Base-by-base conservation (phyloP, 768 basidiomycete species). In the Ramaria rubella region DNA sequence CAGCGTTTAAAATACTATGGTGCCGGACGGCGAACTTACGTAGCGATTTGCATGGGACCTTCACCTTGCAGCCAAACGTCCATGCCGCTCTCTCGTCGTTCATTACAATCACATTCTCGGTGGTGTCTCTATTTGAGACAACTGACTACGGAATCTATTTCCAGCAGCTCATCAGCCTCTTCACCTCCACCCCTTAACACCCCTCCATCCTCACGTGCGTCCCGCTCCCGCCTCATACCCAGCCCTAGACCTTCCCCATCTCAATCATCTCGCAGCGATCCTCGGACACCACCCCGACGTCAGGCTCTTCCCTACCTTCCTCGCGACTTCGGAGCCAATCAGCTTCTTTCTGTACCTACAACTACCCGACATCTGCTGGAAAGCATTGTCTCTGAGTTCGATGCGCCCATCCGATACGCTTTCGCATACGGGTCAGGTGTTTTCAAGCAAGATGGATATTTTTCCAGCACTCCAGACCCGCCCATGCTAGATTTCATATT, bases 401-500 rank as follows among this genome's bases (percentile, higher is more conserved):
- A 91, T 40, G 90, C 91, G 0, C 94, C 94, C 9, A 89, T 97
- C 49, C 85, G 94, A 21, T 98, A 95, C 75, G 96, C 94, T 1
- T 94, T 97, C 66, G 96, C 96, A 0, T 99, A 98, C 67, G 96
- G 96, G 12, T 92, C 88, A 2, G 96, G 95, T 0, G 94, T 98
- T 1, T 96, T 96, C 63, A 83, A 90, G 65, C 96, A 99, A 70
- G 85, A 86, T 54, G 90, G 94, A 17, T 90, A 94, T 63, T 51
- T 30, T 4, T 63, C 61, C 48, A 65, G 66, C 21, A 70, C 73
- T 17, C 68, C 64, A 34, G 55, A 73, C 19, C 65, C 70, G 42
- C 94, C 94, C 0, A 90, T 98, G 88, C 80, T 97, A 21, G 96
- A 99, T 71, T 96, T 98, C 64, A 81, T 99, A 70, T 91, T 99